Evolutionary conservation across 306 rosid genomes (phyloP), one percentile per base, ranked within the genome.

Genomic region (Prunus mongolica): DNA sequence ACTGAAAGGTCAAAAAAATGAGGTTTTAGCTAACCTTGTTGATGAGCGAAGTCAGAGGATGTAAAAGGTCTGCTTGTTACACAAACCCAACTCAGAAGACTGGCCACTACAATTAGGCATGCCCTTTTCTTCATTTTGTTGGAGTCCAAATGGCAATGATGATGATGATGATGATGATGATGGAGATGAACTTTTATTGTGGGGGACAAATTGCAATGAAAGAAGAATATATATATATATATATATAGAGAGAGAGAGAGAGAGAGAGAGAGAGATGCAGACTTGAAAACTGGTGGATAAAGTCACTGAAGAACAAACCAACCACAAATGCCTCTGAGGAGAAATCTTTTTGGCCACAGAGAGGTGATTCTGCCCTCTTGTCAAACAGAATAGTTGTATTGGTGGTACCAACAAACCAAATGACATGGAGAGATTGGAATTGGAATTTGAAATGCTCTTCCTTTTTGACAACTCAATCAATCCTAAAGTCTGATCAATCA

Each of bases 11-110:
- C 9, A 7, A 6, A 1, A 34, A 38, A 38, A 7, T 0, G 5
- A 6, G 9, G 7, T 38, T 38, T 38, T 6, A 73, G 22, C 45
- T 32, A 46, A 75, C 86, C 86, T 71, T 61, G 55, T 38, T 65
- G 70, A 56, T 11, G 55, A 15, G 71, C 76, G 22, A 32, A 47
- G 6, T 44, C 22, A 44, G 19, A 12, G 6, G 74, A 46, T 32
- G 65, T 34, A 67, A 71, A 75, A 66, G 75, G 75, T 72, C 30
- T 71, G 83, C 78, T 65, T 75, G 83, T 83, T 8, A 50, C 28
- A 71, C 67, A 75, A 71, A 57, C 70, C 57, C 78, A 79, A 30
- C 66, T 34, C 38, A 79, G 65, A 71, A 75, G 50, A 69, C 44
- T 18, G 11, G 18, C 72, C 15, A 74, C 10, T 9, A 79, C 55